Base-by-base conservation (phyloP, 176 grass and related monocot genomes). In the Lolium perenne region DNA sequence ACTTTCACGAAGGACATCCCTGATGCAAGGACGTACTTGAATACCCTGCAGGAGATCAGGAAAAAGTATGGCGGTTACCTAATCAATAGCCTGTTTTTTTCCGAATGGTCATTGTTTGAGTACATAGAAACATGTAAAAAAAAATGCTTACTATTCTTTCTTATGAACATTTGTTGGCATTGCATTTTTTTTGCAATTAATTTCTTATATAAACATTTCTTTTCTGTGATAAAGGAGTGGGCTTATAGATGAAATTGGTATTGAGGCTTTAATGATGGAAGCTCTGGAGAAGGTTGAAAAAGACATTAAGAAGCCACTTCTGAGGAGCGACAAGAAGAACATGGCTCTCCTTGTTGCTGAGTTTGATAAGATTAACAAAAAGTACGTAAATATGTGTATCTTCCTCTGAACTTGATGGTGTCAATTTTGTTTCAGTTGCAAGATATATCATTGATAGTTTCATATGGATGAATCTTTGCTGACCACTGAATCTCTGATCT, bases 241-340 rank as follows among this genome's bases (percentile, higher is more conserved):
- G 0, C 87, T 99, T 43, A 43, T 61, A 69, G 94, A 97, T 94
- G 83, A 99, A 61, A 15, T 94, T 48, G 94, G 89, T 85, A 84
- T 84, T 76, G 97, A 99, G 80, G 71, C 78, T 90, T 15, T 94
- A 88, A 94, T 94, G 97, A 88, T 94, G 87, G 90, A 99, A 88
- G 94, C 97, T 45, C 23, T 99, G 46, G 97, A 99, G 13, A 99
- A 97, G 71, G 75, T 99, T 67, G 97, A 99, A 80, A 94, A 99
- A 78, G 92, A 99, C 10, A 97, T 96, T 48, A 99, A 99, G 82
- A 99, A 94, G 13, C 92, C 94, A 74, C 97, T 99, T 76, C 62
- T 97, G 48, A 94, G 97, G 85, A 86, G 70, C 16, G 97, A 99
- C 88, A 97, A 94, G 88, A 99, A 99, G 86, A 99, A 93, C 65